These are phyloP conservation scores for Kwoniella sp. DNA, from an alignment of 768 basidiomycete genomes.

Conservation along the genomic window DNA sequence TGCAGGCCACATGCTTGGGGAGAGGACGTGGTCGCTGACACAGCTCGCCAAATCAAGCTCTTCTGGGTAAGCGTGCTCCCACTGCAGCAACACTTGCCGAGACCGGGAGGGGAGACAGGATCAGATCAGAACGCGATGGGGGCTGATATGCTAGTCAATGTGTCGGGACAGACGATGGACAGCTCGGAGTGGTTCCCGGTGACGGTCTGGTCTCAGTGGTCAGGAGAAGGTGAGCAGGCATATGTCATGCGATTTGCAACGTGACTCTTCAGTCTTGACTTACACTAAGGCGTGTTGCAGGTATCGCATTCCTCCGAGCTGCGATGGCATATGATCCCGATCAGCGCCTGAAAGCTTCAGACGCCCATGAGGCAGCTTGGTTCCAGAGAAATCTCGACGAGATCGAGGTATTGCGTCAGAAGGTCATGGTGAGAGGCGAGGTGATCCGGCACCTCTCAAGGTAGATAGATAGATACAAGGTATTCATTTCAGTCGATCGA, in stretches of 20 bases:
- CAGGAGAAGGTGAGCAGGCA: constrained; percentile 13
- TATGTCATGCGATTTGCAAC: no score
- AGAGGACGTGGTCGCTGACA: neutral
- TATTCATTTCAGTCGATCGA: no score
- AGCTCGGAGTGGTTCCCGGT: neutral
- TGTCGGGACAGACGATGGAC: neutral
- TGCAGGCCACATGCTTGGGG: no score
- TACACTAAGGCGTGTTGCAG: no score
- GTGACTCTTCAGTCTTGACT: no score
- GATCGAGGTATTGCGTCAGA: constrained; percentile 66
- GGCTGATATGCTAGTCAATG: neutral
- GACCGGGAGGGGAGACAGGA: neutral
- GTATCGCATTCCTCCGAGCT: neutral
- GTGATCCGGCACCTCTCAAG: neutral
- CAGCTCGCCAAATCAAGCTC: neutral
- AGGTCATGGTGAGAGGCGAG: constrained; percentile 49
- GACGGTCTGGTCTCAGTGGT: neutral
- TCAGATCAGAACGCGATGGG: neutral
- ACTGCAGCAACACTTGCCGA: neutral
- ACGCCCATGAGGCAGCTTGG: constrained; percentile 26
- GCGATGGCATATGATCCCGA: constrained; percentile 23
- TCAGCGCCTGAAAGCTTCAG: constrained; percentile 31
- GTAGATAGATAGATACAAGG: no score
- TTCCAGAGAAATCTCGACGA: constrained; percentile 71
- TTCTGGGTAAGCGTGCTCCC: neutral